Evolutionary conservation across 441 rosid species (phyloP).

Genomic region (Capsella rubella): DNA sequence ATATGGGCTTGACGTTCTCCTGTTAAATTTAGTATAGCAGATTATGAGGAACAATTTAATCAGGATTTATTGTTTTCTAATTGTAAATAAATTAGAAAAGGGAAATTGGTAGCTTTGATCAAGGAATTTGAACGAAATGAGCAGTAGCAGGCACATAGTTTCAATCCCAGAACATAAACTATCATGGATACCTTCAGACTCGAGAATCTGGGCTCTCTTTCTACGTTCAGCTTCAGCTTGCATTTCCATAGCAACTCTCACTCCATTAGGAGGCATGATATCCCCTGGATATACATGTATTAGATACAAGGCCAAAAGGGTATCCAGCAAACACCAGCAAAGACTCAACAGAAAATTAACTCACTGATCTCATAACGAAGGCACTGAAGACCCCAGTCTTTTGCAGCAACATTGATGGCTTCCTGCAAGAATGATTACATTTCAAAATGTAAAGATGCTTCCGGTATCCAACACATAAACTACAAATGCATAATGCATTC

Average conservation of each 20-base stretch:
- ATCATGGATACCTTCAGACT: slow-evolving; percentile 73
- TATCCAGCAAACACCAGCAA: neutral
- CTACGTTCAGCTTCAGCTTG: slow-evolving; percentile 99
- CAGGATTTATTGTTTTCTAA: neutral
- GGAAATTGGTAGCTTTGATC: slow-evolving; percentile 17
- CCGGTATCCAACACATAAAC: slow-evolving; percentile 21
- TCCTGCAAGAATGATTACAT: slow-evolving; percentile 57
- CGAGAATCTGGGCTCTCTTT: slow-evolving; percentile 92
- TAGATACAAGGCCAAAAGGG: slow-evolving; percentile 11
- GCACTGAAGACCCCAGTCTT: slow-evolving; percentile 89
- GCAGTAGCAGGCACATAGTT: slow-evolving; percentile 11
- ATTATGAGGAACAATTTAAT: slow-evolving; percentile 7
- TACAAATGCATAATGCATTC: slow-evolving; percentile 5
- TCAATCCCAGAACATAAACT: neutral
- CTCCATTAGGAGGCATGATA: slow-evolving; percentile 92
- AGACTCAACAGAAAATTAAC: slow-evolving; percentile 30
- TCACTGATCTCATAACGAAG: slow-evolving; percentile 94
- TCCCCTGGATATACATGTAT: slow-evolving; percentile 66
- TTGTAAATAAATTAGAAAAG: neutral
- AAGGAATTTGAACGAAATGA: slow-evolving; percentile 1
- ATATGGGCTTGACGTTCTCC: slow-evolving; percentile 93
- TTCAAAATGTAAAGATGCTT: slow-evolving; percentile 26
- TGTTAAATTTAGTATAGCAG: slow-evolving; percentile 42
- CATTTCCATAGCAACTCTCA: slow-evolving; percentile 97
- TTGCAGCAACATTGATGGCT: slow-evolving; percentile 88